Evolutionary conservation across 2,329 filamentous ascomycete species (phyloP).

Genomic region (Didymella lethalis): DNA sequence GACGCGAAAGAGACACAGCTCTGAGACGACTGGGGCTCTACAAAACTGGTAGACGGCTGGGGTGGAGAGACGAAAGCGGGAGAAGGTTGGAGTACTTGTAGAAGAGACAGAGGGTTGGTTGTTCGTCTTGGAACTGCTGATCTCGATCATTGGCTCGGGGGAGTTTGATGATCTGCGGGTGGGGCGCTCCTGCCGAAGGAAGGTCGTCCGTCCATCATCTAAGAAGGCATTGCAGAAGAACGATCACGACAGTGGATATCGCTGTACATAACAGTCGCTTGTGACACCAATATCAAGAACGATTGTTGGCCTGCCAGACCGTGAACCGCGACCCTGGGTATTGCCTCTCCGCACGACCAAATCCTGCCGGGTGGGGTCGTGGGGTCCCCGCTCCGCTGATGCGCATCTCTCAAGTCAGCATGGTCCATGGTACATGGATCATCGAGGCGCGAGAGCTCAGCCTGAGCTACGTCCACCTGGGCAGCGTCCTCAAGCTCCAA

Average conservation of each 20-base stretch:
- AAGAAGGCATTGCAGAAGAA: background rate
- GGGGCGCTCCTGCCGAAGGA: background rate
- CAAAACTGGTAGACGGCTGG: no score
- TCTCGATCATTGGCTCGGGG: background rate
- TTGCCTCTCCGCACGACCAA: background rate
- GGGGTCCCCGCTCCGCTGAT: conserved; percentile 20
- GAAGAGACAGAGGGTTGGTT: no score
- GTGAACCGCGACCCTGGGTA: background rate
- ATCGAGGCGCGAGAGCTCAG: background rate
- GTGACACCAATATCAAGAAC: background rate
- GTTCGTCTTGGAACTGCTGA: no score
- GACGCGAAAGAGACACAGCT: no score
- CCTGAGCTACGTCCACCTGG: background rate
- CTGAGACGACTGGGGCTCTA: no score
- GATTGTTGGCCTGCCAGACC: background rate
- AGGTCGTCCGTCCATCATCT: background rate
- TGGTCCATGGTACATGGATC: background rate
- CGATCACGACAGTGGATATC: background rate
- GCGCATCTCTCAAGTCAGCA: conserved; percentile 11
- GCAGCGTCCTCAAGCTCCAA: background rate
- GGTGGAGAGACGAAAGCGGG: no score
- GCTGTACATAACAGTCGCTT: background rate
- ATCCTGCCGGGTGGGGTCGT: conserved; percentile 5
- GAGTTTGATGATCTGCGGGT: background rate
- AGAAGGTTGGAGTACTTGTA: no score